phyloP scores from a whole-genome alignment of 1,284 basidiomycete species.

The Trichosporon coremiiforme region DNA sequence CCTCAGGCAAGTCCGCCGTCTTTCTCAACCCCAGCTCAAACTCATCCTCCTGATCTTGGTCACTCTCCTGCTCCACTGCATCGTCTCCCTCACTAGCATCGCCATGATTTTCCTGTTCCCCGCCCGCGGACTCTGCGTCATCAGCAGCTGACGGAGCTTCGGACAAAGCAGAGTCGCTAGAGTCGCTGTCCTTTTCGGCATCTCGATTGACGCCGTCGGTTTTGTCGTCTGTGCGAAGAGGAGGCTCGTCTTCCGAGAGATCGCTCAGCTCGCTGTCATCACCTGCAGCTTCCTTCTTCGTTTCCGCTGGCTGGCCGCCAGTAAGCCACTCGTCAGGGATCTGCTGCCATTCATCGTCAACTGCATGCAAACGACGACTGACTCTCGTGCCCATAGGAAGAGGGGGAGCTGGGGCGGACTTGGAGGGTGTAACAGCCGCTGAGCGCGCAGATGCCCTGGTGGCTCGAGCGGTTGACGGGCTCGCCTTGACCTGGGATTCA shows the following conservation, averaged over 20 bases:
- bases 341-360: constrained; percentile 56
- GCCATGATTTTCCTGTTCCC: constrained; percentile 15
- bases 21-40: constrained; percentile 39
- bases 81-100: neutral
- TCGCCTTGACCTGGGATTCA: constrained; percentile 16
- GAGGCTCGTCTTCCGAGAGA: constrained; percentile 52
- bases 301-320: constrained; percentile 17
- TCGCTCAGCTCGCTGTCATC: constrained; percentile 54
- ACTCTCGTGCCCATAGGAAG: constrained; percentile 42
- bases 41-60: constrained; percentile 20
- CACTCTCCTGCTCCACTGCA: neutral
- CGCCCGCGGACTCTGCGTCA: neutral
- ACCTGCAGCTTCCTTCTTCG: constrained; percentile 24
- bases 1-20: constrained; percentile 43
- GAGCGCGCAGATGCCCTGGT: constrained; percentile 26
- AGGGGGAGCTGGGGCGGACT: constrained; percentile 32
- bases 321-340: constrained; percentile 55
- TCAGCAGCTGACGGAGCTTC: neutral
- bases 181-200: neutral
- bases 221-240: constrained; percentile 20
- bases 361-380: constrained; percentile 41
- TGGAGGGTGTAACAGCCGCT: constrained; percentile 27
- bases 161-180: neutral
- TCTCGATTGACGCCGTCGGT: too few species aligned
- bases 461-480: constrained; percentile 26